A percentile compares a stretch with the other conserved stretches of the same genome.
Evolutionary conservation across 2,329 filamentous ascomycete genomes (phyloP).

Genomic region (Arthrinium puccinioides): DNA sequence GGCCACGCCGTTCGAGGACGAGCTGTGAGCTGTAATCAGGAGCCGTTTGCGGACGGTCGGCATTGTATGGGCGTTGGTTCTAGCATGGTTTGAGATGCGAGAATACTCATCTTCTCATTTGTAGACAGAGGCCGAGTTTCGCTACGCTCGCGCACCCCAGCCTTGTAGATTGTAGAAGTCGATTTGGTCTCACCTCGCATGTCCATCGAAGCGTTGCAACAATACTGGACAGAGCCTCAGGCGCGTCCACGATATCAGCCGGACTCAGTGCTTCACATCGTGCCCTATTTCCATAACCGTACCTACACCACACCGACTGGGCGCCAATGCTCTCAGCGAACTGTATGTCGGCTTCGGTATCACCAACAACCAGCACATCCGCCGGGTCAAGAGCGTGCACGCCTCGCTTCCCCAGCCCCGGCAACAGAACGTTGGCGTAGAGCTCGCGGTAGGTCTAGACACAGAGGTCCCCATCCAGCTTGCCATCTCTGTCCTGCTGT

Average conservation of each 20-base stretch:
- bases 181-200: too few relatives aligned
- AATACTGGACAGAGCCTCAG: too few relatives aligned
- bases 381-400: background rate
- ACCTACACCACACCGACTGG: conserved; percentile 7
- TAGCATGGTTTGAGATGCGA: too few relatives aligned
- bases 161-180: too few relatives aligned
- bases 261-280: background rate
- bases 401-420: conserved; percentile 1
- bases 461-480: conserved; percentile 4
- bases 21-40: too few relatives aligned
- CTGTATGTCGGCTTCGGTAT: conserved; percentile 9
- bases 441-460: conserved; percentile 6
- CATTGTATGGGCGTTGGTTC: too few relatives aligned
- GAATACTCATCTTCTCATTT: too few relatives aligned
- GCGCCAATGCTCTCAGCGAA: conserved; percentile 10
- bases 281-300: conserved; percentile 2
- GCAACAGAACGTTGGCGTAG: conserved; percentile 6
- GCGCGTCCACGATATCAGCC: background rate
- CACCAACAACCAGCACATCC: conserved; percentile 9
- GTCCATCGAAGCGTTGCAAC: too few relatives aligned
- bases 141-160: too few relatives aligned
- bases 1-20: conserved; percentile 36
- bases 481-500: conserved; percentile 2
- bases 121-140: too few relatives aligned
- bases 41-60: too few relatives aligned